These are phyloP conservation scores for Ustilago lituana DNA, from an alignment of 1,284 basidiomycete genomes.

Conservation along the genomic window DNA sequence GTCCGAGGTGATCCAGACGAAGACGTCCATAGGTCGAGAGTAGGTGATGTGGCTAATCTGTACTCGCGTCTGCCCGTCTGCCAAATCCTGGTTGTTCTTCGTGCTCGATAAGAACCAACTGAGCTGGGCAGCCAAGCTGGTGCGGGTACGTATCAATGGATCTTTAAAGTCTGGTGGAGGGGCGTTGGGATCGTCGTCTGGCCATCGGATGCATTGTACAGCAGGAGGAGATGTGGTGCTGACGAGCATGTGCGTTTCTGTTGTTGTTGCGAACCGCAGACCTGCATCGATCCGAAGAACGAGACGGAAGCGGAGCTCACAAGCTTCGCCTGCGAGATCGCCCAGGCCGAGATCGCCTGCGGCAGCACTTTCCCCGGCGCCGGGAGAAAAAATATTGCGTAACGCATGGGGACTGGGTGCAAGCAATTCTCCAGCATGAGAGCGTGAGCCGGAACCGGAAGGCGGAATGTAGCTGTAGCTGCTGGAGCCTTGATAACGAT, in stretches of 20 bases:
- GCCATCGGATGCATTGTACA: conserved; percentile 65
- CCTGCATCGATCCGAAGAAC: conserved; percentile 62
- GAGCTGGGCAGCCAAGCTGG: conserved; percentile 37
- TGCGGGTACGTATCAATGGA: conserved; percentile 45
- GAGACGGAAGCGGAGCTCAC: conserved; percentile 55
- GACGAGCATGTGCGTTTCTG: conserved; percentile 58
- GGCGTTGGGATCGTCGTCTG: conserved; percentile 33
- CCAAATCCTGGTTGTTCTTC: not conserved
- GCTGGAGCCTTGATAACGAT: conserved; percentile 26
- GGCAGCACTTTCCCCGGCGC: conserved; percentile 54
- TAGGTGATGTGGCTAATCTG: conserved; percentile 42
- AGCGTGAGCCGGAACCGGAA: conserved; percentile 43
- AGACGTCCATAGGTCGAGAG: conserved; percentile 60
- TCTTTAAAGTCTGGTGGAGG: conserved; percentile 28
- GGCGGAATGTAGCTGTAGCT: conserved; percentile 58
- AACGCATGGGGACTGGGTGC: conserved; percentile 48
- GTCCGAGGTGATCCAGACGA: conserved; percentile 60
- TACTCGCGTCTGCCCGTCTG: conserved; percentile 1
- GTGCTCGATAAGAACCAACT: conserved; percentile 34
- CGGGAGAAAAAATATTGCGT: conserved; percentile 50
- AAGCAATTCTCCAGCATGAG: conserved; percentile 37
- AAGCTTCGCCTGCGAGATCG: conserved; percentile 38
- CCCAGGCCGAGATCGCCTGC: conserved; percentile 44
- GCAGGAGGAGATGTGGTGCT: conserved; percentile 58
- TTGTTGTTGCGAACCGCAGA: conserved; percentile 45